These are phyloP conservation scores for Cercospora nicotianae DNA, from an alignment of 2,329 filamentous ascomycete genomes.

Conservation along the genomic window DNA sequence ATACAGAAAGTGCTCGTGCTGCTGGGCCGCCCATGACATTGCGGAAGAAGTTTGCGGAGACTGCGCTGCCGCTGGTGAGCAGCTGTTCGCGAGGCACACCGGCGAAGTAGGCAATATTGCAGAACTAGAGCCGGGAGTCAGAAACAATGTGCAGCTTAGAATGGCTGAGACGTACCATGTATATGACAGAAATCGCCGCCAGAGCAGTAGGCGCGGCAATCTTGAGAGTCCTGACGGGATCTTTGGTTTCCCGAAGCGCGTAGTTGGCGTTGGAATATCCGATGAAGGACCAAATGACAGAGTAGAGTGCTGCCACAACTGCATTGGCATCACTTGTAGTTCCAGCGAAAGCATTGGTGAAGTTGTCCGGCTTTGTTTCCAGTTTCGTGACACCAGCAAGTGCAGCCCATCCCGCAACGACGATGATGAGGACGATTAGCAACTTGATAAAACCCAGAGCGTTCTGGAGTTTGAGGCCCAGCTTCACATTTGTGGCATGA, in stretches of 20 bases:
- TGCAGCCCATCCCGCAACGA: slow-evolving; percentile 59
- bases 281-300: slow-evolving; percentile 41
- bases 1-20: slow-evolving; percentile 56
- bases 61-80: slow-evolving; percentile 52
- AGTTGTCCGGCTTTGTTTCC: slow-evolving; percentile 54
- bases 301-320: slow-evolving; percentile 59
- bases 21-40: slow-evolving; percentile 57
- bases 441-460: slow-evolving; percentile 60
- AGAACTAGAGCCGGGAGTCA: neutral
- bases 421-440: slow-evolving; percentile 57
- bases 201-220: slow-evolving; percentile 39
- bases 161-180: slow-evolving; percentile 46
- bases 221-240: slow-evolving; percentile 12
- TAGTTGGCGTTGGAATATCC: slow-evolving; percentile 58
- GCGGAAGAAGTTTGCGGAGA: slow-evolving; percentile 60
- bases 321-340: slow-evolving; percentile 47
- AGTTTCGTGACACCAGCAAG: slow-evolving; percentile 53
- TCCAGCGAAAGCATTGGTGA: slow-evolving; percentile 56
- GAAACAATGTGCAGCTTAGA: neutral
- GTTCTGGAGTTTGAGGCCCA: slow-evolving; percentile 41
- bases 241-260: slow-evolving; percentile 61
- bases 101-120: slow-evolving; percentile 61
- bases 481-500: slow-evolving; percentile 51
- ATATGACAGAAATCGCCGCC: neutral
- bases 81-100: slow-evolving; percentile 48